These are phyloP conservation scores for Musa beccarii DNA, from an alignment of 176 grass and related monocot species.

Conservation along the genomic window DNA sequence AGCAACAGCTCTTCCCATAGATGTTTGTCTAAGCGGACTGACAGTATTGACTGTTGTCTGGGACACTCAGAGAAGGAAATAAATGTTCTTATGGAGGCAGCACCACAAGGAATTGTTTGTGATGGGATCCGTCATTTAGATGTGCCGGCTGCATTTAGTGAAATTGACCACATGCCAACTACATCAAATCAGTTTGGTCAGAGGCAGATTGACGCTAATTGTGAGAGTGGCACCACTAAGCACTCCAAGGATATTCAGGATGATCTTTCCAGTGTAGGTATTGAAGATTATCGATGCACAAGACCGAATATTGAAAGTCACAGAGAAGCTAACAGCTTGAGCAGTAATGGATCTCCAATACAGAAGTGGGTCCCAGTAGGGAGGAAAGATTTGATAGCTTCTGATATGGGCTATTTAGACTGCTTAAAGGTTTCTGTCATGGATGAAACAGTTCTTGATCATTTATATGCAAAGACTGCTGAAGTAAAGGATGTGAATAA, in stretches of 20 bases:
- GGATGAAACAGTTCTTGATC: not conserved
- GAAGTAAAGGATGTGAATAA: not conserved
- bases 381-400: not conserved
- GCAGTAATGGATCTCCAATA: not conserved
- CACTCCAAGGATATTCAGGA: not conserved
- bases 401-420: not conserved
- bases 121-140: slow-evolving; percentile 5
- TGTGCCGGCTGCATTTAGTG: not conserved
- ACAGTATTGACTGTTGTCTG: slow-evolving; percentile 10
- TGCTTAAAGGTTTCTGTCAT: not conserved
- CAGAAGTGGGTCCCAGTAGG: slow-evolving; percentile 18
- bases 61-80: not conserved
- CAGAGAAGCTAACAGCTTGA: slow-evolving; percentile 1
- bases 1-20: slow-evolving; percentile 24
- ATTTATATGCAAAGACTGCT: not conserved
- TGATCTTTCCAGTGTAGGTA: not conserved
- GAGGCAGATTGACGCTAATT: not conserved
- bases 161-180: slow-evolving; percentile 15
- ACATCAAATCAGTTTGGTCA: not conserved
- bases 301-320: not conserved
- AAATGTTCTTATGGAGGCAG: slow-evolving; percentile 10
- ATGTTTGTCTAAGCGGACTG: slow-evolving; percentile 11
- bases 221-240: not conserved
- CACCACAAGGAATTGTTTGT: slow-evolving; percentile 5
- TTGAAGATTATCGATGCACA: not conserved